Evolutionary conservation across 2,329 filamentous ascomycete genomes (phyloP).

Genomic region (Colletotrichum karsti): DNA sequence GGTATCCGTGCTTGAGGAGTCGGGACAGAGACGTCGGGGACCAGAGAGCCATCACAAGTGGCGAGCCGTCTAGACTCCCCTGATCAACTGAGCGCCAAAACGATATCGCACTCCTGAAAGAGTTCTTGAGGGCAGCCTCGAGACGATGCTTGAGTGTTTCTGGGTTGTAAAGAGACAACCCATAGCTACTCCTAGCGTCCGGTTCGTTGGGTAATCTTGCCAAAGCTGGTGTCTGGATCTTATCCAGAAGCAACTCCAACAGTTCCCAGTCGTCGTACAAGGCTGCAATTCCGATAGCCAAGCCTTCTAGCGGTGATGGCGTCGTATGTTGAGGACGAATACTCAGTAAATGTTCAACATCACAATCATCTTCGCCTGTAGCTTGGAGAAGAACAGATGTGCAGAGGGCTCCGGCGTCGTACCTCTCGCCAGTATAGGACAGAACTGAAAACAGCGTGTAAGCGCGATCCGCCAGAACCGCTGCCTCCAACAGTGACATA

Average conservation of each 20-base stretch:
- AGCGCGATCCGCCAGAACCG: too few relatives aligned
- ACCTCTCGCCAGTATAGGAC: too few relatives aligned
- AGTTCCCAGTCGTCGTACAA: background rate
- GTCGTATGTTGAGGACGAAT: background rate
- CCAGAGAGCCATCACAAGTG: background rate
- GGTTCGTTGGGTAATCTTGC: too few relatives aligned
- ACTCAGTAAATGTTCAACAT: background rate
- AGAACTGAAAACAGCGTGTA: too few relatives aligned
- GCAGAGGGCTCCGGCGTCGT: background rate
- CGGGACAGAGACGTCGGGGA: background rate
- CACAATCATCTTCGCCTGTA: accelerated
- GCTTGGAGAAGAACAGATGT: background rate
- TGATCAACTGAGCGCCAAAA: too few relatives aligned
- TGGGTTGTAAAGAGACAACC: too few relatives aligned
- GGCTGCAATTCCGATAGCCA: background rate
- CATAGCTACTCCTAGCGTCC: too few relatives aligned
- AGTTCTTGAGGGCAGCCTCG: too few relatives aligned
- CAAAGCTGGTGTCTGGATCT: background rate
- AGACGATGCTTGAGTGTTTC: too few relatives aligned
- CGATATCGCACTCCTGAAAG: too few relatives aligned
- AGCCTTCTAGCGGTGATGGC: background rate
- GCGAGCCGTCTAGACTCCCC: too few relatives aligned
- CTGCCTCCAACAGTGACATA: too few relatives aligned
- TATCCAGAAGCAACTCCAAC: background rate
- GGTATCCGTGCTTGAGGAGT: background rate